Evolutionary conservation across 2,329 filamentous ascomycete species (phyloP), one percentile per base, ranked within the genome.

Genomic region (Tolypocladium album): DNA sequence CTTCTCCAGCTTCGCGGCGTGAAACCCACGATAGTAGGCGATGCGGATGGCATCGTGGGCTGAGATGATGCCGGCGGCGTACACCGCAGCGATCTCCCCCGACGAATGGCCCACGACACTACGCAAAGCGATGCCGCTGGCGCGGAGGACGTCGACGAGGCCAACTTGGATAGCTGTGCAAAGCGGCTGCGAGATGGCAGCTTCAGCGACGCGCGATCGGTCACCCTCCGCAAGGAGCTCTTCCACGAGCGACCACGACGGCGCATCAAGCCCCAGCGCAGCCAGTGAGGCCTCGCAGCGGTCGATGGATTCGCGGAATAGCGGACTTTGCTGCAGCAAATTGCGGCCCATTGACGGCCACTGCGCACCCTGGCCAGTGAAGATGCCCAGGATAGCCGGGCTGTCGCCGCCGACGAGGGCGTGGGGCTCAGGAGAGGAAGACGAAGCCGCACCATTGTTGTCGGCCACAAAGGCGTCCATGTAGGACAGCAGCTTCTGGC

Each of bases 81-180:
- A 71, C 0, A 68, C 68, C 3, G 70, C 70, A 0, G 63, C 70
- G 9, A 72, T 70, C 57, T 72, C 70, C 0, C 70, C 70, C 1
- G 68, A 68, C 1, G 69, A 71, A 40, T 76, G 69, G 9, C 75
- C 74, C 1, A 70, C 76, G 38, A 79, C 76, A 53, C 71, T 67
- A 5, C 62, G 59, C 2, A 74, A 71, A 13, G 63, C 58, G 9
- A 76, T 58, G 4, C 66, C 67, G 63, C 69, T 70, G 1, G 66
- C 67, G 3, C 61, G 62, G 31, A 75, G 69, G 1, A 74, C 59
- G 17, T 72, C 67, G 5, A 75, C 68, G 2, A 76, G 59, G 7
- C 67, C 74, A n/a, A 75, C 67, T 59, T 76, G 71, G 0, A 75
- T 58, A 3, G 66, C 71, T 1, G 68, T 72, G 55, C 71, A 69